Evolutionary conservation across 306 rosid genomes (phyloP).

Genomic region (Quercus wislizeni): DNA sequence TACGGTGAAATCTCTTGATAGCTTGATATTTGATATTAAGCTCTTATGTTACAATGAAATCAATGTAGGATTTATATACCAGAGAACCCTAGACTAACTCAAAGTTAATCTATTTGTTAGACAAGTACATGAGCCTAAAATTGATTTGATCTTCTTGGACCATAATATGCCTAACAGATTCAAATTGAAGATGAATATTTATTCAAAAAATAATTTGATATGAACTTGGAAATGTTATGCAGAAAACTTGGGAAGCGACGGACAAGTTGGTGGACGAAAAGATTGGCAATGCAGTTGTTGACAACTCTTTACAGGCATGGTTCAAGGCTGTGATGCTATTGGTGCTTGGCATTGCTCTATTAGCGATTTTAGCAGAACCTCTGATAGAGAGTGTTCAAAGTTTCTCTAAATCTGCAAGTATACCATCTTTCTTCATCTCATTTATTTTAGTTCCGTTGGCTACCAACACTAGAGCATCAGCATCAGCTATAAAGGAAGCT

Average conservation of each 20-base stretch:
- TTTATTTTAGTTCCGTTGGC: slow-evolving; percentile 63
- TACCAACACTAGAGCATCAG: slow-evolving; percentile 60
- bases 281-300: slow-evolving; percentile 21
- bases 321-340: slow-evolving; percentile 31
- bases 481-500: slow-evolving; percentile 55
- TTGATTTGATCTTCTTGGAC: too few species aligned
- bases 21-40: too few species aligned
- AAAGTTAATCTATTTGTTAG: too few species aligned
- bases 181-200: background rate
- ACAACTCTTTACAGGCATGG: slow-evolving; percentile 33
- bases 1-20: too few species aligned
- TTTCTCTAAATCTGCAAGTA: slow-evolving; percentile 42
- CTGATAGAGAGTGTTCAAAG: slow-evolving; percentile 49
- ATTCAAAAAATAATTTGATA: too few species aligned
- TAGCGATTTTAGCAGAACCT: slow-evolving; percentile 63
- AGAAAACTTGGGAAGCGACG: slow-evolving; percentile 44
- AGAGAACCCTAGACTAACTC: too few species aligned
- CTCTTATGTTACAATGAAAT: too few species aligned
- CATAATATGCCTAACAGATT: too few species aligned
- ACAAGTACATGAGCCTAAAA: too few species aligned
- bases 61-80: too few species aligned
- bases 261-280: slow-evolving; percentile 44
- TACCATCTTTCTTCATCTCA: slow-evolving; percentile 53
- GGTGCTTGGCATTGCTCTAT: slow-evolving; percentile 34
- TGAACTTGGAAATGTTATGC: background rate